phyloP scores from a whole-genome alignment of 257 asterid genomes.

The Haberlea rhodopensis region DNA sequence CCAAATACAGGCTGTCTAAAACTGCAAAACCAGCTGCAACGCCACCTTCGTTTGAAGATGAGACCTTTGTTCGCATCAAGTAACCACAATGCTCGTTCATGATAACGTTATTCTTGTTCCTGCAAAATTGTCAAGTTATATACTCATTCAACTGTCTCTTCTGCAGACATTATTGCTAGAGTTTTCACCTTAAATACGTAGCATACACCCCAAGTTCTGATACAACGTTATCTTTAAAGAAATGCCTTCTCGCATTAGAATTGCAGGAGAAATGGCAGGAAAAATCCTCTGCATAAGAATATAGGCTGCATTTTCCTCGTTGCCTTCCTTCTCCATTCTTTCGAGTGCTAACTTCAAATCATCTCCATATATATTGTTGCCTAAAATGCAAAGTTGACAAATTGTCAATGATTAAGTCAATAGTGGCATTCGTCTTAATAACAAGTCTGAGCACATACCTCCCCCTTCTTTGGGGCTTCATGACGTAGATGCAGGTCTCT shows the following conservation, averaged over 20 bases:
- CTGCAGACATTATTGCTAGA: neutral
- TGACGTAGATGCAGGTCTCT: constrained; percentile 79
- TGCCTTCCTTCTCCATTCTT: constrained; percentile 64
- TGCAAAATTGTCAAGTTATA: constrained; percentile 21
- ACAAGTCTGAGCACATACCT: constrained; percentile 45
- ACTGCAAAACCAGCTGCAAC: constrained; percentile 97
- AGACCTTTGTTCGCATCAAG: constrained; percentile 93
- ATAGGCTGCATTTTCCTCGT: constrained; percentile 79
- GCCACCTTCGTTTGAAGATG: constrained; percentile 95
- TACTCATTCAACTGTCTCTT: neutral
- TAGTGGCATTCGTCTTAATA: neutral
- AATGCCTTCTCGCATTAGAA: constrained; percentile 73
- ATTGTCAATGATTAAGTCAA: neutral
- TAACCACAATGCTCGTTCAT: constrained; percentile 65
- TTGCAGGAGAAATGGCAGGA: constrained; percentile 66
- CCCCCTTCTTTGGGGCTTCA: constrained; percentile 99
- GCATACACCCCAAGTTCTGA: constrained; percentile 89
- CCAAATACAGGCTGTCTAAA: constrained; percentile 85
- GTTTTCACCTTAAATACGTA: constrained; percentile 70
- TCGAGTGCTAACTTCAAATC: constrained; percentile 62
- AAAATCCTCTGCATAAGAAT: constrained; percentile 97
- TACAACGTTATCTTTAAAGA: constrained; percentile 60
- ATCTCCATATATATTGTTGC: constrained; percentile 88
- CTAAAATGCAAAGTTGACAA: constrained; percentile 32
- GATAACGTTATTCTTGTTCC: constrained; percentile 58